Base-by-base conservation (phyloP, 345 rosid genomes). In the Corchorus olitorius region DNA sequence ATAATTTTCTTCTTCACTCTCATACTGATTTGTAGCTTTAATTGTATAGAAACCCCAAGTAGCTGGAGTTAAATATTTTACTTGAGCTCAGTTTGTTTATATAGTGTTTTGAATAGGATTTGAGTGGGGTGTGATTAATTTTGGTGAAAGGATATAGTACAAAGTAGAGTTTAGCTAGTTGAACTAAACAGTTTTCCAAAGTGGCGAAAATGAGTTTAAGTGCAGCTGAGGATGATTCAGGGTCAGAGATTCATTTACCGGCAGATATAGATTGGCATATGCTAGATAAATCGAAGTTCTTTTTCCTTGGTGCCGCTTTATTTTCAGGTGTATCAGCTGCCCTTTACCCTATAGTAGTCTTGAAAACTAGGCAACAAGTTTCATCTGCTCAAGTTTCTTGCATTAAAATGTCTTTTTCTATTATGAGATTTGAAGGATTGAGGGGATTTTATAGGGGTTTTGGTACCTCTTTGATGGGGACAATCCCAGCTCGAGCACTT, bases 221-320 rank as follows among this genome's bases (percentile, higher is more conserved):
- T 22, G 81, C 95, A 48, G 87, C 94, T 76, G 97, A 93, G 86
- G 93, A 94, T 72, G 90, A 87, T 78, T 84, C 97, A 79, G 85
- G 91, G 1, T 80, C 93, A 39, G 95, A 90, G 86, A 88, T 91
- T 82, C 90, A 87, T 64, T 58, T 93, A 58, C 97, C 98, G 4
- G 94, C 98, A 12, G 98, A 91, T 78, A 81, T 93, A 34, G 93
- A 93, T 76, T 95, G 99, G 99, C 96, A 95, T 75, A 95, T 90
- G 98, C 93, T 95, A 17, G 99, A 93, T 70, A 95, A 95, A 76
- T 95, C 98, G 4, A 93, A 83, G 87, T 94, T 94, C 84, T 94
- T 94, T 87, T 79, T 91, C 74, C 79, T 94, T 37, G 97, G 97
- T 6, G 97, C 97, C 3, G 97, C 88, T 16, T 81, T 94, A 78